A percentile compares a stretch with the other conserved stretches of the same genome.
Conservation (phyloP, 2,329 filamentous ascomycete species). For the Stagonosporopsis vannaccii region DNA sequence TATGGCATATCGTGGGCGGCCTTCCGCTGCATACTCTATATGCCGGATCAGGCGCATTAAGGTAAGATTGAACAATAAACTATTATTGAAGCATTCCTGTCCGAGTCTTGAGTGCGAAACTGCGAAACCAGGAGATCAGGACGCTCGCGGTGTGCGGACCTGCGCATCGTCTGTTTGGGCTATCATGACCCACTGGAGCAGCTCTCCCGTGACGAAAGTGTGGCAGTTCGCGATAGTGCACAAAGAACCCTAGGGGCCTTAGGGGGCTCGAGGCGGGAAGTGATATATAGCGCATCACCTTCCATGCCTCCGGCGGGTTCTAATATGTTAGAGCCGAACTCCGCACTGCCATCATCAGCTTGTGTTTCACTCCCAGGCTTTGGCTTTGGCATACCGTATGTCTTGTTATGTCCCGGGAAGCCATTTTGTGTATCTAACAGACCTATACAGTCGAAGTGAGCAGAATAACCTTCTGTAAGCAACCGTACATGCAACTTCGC, state of each 20-base stretch:
- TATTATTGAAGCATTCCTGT: too few relatives aligned
- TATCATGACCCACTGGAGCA: slow-evolving; percentile 25
- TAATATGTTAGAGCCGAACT: neutral
- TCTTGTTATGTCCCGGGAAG: slow-evolving; percentile 26
- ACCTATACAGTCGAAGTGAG: slow-evolving; percentile 1
- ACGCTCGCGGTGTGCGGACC: slow-evolving; percentile 26
- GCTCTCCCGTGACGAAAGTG: slow-evolving; percentile 25
- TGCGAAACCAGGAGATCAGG: slow-evolving; percentile 17
- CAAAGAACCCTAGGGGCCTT: slow-evolving; percentile 13
- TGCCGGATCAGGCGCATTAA: slow-evolving; percentile 26
- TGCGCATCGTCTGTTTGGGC: slow-evolving; percentile 23
- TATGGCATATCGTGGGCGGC: slow-evolving; percentile 24
- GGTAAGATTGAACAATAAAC: slow-evolving; percentile 3
- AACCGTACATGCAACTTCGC: slow-evolving; percentile 19
- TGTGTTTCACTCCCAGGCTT: neutral
- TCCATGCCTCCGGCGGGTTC: neutral
- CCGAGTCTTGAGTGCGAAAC: too few relatives aligned
- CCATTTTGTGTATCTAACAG: slow-evolving; percentile 27
- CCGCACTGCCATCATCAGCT: neutral
- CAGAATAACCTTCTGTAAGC: slow-evolving; percentile 1
- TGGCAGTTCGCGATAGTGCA: slow-evolving; percentile 18
- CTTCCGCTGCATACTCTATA: slow-evolving; percentile 20
- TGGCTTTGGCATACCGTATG: slow-evolving; percentile 25
- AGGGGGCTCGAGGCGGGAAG: neutral
- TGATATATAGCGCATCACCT: neutral